Evolutionary conservation across 208 protist genomes (phyloP), one percentile per base, ranked within the genome.

Genomic region (Crithidia brevicula): DNA sequence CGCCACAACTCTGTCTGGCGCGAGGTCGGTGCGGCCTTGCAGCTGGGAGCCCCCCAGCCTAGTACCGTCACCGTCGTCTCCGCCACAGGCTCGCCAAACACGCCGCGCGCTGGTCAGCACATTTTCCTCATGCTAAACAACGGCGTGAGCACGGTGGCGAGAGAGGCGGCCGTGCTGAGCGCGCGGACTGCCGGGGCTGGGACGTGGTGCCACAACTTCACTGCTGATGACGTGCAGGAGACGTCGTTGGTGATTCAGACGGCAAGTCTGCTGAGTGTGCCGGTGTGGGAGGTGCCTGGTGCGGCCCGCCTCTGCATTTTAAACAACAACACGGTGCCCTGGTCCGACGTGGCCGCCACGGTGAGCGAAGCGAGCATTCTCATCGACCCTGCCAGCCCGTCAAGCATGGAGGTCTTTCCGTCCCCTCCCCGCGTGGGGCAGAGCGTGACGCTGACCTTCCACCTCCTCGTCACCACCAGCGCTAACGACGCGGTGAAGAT

Each of bases 181-280:
- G 77, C 67, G 33, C 75, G 58, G 18, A 51, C 64, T 28, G 66
- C 73, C 16, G 67, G 60, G 23, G n/a, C 46, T 36, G 79, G 80
- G 20, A 88, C 86, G n/a, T 97, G 92, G 90, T 97, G 92, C 63
- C 85, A 93, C 65, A 95, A 95, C 79, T 95, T 89, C 79, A 95
- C 86, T 4, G 20, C 11, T 2, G 43, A 27, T 5, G 54, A 89
- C 49, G 72, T 94, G 0, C 81, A 72, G 16, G 86, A 94, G 65
- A 79, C 85, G 34, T 53, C 74, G 38, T 75, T 96, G 18, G 18
- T 30, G 10, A 72, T 94, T 16, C 34, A 36, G 28, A 82, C 71
- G 36, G 53, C 65, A 0, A 71, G 42, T 38, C 66, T 92, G 72
- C 73, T 95, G 16, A 63, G 81, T 49, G 72, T 93, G 43, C 67